Evolutionary conservation across 805 yeast genomes (phyloP).

Genomic region (Yamadazyma akitaensis): DNA sequence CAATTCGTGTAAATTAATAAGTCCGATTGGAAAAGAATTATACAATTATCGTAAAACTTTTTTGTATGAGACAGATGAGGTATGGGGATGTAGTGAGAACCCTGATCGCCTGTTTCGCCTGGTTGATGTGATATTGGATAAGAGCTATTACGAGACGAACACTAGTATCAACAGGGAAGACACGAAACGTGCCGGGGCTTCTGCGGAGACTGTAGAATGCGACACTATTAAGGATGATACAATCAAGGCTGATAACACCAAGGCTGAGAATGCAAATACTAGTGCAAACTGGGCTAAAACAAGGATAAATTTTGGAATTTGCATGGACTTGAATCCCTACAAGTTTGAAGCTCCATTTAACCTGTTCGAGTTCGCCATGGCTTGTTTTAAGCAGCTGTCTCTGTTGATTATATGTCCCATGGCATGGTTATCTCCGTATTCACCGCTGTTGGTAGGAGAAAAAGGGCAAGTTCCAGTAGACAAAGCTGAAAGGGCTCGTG

Average conservation of each 20-base stretch:
- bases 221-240: too few species aligned
- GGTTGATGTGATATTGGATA: constrained; percentile 37
- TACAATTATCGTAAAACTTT: constrained; percentile 74
- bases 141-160: constrained; percentile 15
- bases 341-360: constrained; percentile 77
- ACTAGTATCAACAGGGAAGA: not conserved
- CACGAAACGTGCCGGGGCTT: constrained; percentile 5
- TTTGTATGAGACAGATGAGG: constrained; percentile 73
- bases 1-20: constrained; percentile 69
- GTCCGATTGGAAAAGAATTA: constrained; percentile 54
- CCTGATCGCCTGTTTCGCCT: constrained; percentile 53
- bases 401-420: constrained; percentile 71
- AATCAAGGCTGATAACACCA: not conserved
- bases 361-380: constrained; percentile 64
- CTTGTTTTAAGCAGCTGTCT: constrained; percentile 45
- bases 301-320: constrained; percentile 68
- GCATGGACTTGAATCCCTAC: constrained; percentile 93
- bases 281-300: constrained; percentile 19
- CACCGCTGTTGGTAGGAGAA: constrained; percentile 27
- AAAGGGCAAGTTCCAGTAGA: not conserved
- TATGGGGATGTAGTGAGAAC: constrained; percentile 75
- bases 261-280: not conserved
- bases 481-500: not conserved
- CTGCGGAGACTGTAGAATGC: not conserved
- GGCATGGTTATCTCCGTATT: constrained; percentile 72